These are phyloP conservation scores for Nannochloropsis oceanica DNA, from an alignment of 108 stramenopile species.

Conservation along the genomic window DNA sequence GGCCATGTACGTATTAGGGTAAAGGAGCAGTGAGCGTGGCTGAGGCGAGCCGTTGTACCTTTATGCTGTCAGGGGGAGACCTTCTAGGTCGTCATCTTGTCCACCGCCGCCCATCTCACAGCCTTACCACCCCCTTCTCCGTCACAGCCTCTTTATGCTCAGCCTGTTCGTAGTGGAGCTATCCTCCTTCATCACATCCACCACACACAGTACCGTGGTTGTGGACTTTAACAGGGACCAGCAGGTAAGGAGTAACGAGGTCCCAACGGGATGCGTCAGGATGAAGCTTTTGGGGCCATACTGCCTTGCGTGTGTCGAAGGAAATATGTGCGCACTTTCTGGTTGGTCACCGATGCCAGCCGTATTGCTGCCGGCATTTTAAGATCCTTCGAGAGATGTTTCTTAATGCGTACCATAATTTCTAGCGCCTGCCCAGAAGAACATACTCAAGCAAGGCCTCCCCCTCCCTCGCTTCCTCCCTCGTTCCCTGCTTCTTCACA, in stretches of 20 bases:
- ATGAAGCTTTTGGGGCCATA: no score
- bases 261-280: no score
- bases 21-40: neutral
- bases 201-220: neutral
- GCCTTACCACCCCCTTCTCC: neutral
- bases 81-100: neutral
- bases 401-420: neutral
- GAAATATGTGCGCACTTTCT: no score
- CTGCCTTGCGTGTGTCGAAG: no score
- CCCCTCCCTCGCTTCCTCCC: neutral
- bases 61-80: neutral
- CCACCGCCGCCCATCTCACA: neutral
- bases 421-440: neutral
- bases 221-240: neutral
- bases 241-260: neutral
- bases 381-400: no score
- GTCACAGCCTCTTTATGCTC: neutral
- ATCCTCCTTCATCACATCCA: neutral
- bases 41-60: neutral
- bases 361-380: no score
- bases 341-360: no score
- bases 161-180: neutral
- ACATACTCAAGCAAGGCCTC: neutral
- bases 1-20: conserved; percentile 14
- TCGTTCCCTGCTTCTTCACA: neutral